Evolutionary conservation across 2,329 filamentous ascomycete species (phyloP).

Genomic region (Botrytis hyacinthi): DNA sequence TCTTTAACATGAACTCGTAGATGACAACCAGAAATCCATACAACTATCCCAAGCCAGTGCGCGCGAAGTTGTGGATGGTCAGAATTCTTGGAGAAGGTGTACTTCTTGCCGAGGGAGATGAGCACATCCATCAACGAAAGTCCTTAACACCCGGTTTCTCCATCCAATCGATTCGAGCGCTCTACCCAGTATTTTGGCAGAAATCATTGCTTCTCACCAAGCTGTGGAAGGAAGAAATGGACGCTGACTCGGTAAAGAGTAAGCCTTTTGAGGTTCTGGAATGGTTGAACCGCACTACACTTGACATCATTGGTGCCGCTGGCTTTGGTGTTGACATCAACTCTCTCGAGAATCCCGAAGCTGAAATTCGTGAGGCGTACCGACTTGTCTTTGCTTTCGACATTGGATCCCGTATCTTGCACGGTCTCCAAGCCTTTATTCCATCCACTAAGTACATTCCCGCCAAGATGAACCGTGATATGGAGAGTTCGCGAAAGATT

Average conservation of each 20-base stretch:
- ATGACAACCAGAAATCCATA: conserved; percentile 53
- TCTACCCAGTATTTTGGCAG: conserved; percentile 60
- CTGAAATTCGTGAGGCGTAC: conserved; percentile 58
- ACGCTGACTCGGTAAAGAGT: conserved; percentile 33
- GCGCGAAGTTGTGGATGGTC: conserved; percentile 55
- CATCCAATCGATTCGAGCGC: conserved; percentile 76
- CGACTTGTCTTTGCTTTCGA: conserved; percentile 46
- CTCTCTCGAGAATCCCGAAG: conserved; percentile 59
- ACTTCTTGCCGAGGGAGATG: conserved; percentile 71
- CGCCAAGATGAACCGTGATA: conserved; percentile 55
- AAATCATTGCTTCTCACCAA: conserved; percentile 49
- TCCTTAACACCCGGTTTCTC: conserved; percentile 76
- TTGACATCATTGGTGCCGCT: conserved; percentile 72
- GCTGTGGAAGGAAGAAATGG: conserved; percentile 52
- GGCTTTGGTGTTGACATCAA: conserved; percentile 69
- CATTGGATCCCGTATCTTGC: conserved; percentile 50
- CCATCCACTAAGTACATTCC: conserved; percentile 53
- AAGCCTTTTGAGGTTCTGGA: conserved; percentile 36
- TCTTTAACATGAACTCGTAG: conserved; percentile 29
- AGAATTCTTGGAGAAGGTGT: conserved; percentile 69
- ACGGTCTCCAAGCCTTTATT: conserved; percentile 47
- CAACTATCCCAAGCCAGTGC: conserved; percentile 45
- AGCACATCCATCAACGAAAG: conserved; percentile 58
- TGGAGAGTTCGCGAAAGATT: conserved; percentile 68
- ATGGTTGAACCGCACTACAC: conserved; percentile 65